These are phyloP conservation scores for Filobasidium floriforme DNA, from an alignment of 768 basidiomycete species.

Conservation along the genomic window DNA sequence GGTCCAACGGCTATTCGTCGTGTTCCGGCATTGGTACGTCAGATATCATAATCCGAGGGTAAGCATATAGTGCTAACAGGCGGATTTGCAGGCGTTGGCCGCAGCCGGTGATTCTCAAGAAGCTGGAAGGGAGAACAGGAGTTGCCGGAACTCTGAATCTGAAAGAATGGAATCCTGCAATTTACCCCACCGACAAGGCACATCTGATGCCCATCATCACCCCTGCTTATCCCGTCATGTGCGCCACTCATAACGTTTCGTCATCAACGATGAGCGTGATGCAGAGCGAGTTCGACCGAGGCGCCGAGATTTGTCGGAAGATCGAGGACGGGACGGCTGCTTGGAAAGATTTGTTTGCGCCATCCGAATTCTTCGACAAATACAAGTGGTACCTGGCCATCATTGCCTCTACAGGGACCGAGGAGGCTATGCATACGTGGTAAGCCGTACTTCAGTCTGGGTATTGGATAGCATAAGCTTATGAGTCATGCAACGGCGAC, in stretches of 20 bases:
- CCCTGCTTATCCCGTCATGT: conserved; percentile 98
- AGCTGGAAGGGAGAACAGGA: conserved; percentile 65
- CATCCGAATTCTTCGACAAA: conserved; percentile 94
- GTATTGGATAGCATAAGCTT: background rate
- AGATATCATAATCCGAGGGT: background rate
- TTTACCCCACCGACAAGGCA: conserved; percentile 75
- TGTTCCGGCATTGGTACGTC: conserved; percentile 85
- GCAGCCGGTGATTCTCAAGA: conserved; percentile 91
- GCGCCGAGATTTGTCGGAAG: conserved; percentile 81
- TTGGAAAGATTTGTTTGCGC: conserved; percentile 90
- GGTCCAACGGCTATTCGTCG: conserved; percentile 95
- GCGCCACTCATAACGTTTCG: conserved; percentile 95
- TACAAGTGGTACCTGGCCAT: conserved; percentile 96
- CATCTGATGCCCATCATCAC: conserved; percentile 99
- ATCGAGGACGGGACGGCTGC: conserved; percentile 47
- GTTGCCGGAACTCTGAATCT: conserved; percentile 19
- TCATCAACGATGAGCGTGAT: conserved; percentile 91
- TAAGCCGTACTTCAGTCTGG: conserved; percentile 45
- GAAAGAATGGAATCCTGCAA: conserved; percentile 90
- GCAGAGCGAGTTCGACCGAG: conserved; percentile 90
- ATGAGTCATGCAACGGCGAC: background rate
- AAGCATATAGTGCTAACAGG: background rate
- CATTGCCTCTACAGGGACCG: conserved; percentile 75
- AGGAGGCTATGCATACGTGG: conserved; percentile 91
- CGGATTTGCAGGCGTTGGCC: conserved; percentile 77